Percentiles rank a stretch among this genome's conserved stretches.
Conservation (phyloP, 805 yeast species). For the Pichia insulana region DNA sequence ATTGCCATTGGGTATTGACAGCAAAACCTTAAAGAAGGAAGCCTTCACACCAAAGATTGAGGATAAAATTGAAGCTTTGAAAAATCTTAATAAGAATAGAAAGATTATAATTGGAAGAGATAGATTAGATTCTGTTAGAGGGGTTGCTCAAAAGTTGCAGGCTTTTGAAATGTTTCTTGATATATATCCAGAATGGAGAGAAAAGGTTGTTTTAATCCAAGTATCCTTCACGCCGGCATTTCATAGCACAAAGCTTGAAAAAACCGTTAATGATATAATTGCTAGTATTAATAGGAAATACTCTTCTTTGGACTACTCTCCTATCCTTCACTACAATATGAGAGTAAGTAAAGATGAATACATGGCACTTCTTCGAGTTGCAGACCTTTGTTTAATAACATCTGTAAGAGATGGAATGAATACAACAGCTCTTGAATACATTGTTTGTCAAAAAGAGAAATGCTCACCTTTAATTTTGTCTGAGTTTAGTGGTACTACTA, state of each 20-base stretch:
- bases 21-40: conserved; percentile 55
- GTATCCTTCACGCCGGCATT: conserved; percentile 74
- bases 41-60: conserved; percentile 45
- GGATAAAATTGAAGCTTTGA: conserved; percentile 56
- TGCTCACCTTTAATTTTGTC: conserved; percentile 75
- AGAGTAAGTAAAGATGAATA: conserved; percentile 84
- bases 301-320: conserved; percentile 75
- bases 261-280: conserved; percentile 75
- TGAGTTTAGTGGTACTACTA: conserved; percentile 86
- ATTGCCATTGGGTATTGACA: conserved; percentile 86
- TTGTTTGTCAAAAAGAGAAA: conserved; percentile 71
- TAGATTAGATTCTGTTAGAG: conserved; percentile 82
- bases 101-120: conserved; percentile 92
- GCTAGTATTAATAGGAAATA: conserved; percentile 75
- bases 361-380: conserved; percentile 76
- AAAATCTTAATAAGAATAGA: conserved; percentile 51
- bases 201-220: conserved; percentile 78
- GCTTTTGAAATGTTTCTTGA: conserved; percentile 84
- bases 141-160: conserved; percentile 85
- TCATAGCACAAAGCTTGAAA: conserved; percentile 59
- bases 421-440: conserved; percentile 88
- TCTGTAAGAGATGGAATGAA: conserved; percentile 95
- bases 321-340: conserved; percentile 89
- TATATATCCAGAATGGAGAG: conserved; percentile 86
- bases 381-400: conserved; percentile 83